Percentiles rank a stretch among this genome's conserved stretches.
phyloP scores from a whole-genome alignment of 805 yeast species.

The Zygoascus biomembranicola region DNA sequence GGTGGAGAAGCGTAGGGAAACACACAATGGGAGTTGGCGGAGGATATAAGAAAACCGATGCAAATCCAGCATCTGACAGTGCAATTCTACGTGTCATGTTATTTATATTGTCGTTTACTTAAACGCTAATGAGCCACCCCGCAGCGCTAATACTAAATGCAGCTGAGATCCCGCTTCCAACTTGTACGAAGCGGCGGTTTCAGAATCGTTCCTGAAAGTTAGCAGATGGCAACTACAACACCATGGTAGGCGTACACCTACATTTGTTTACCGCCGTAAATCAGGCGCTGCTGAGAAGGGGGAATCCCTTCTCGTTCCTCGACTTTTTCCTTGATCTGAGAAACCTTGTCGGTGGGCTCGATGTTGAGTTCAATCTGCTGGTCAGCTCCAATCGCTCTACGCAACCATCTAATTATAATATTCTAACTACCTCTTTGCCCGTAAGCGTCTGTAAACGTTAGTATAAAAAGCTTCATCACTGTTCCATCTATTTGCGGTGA shows the following conservation, averaged over 20 bases:
- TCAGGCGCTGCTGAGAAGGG: slow-evolving; percentile 88
- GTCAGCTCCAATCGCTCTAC: neutral
- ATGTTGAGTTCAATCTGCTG: slow-evolving; percentile 59
- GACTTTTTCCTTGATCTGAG: slow-evolving; percentile 77
- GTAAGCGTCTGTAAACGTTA: slow-evolving; percentile 46
- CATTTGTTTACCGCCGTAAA: slow-evolving; percentile 87
- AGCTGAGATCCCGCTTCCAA: slow-evolving; percentile 78
- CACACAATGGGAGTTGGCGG: too few relatives aligned
- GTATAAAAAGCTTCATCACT: too few relatives aligned
- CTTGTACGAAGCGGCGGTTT: slow-evolving; percentile 64
- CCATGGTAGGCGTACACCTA: slow-evolving; percentile 35
- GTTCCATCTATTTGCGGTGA: too few relatives aligned
- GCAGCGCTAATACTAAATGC: slow-evolving; percentile 82
- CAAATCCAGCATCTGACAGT: too few relatives aligned
- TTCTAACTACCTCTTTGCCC: slow-evolving; percentile 56
- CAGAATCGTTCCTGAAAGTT: slow-evolving; percentile 54
- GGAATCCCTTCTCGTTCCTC: slow-evolving; percentile 98
- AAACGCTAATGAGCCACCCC: slow-evolving; percentile 55
- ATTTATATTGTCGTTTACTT: neutral
- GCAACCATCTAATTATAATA: neutral
- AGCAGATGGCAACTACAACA: neutral
- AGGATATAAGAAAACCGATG: too few relatives aligned
- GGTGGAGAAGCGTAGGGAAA: neutral
- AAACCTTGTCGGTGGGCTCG: slow-evolving; percentile 59
- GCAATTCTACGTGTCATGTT: too few relatives aligned